Conservation (phyloP, 495 filamentous ascomycete genomes). For the Talaromyces liani region DNA sequence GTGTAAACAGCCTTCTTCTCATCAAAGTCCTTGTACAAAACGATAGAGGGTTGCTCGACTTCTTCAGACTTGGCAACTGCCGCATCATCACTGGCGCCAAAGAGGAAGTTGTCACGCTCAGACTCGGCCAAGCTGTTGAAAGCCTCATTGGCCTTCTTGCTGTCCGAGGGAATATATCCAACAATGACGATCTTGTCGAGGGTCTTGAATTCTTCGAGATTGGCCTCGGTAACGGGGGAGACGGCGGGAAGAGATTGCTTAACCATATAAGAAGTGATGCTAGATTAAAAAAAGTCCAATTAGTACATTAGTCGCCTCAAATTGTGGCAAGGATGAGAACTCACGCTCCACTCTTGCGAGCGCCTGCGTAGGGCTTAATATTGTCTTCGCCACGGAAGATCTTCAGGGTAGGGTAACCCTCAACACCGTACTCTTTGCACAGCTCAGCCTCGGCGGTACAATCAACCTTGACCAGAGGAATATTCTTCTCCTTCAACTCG, state of each 20-base stretch:
- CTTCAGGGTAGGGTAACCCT: conserved; percentile 97
- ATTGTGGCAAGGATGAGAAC: conserved; percentile 21
- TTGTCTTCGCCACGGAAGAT: conserved; percentile 93
- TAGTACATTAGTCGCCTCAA: not conserved
- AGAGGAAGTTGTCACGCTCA: conserved; percentile 85
- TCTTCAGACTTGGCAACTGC: conserved; percentile 82
- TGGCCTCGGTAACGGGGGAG: conserved; percentile 68
- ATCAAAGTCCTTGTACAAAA: conserved; percentile 97
- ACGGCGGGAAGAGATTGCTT: conserved; percentile 97
- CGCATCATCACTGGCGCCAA: conserved; percentile 77
- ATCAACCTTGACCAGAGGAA: conserved; percentile 88
- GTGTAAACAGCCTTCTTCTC: conserved; percentile 85
- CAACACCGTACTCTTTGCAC: conserved; percentile 81
- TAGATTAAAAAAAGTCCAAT: conserved; percentile 19
- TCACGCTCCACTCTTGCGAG: conserved; percentile 84
- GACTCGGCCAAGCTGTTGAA: conserved; percentile 75
- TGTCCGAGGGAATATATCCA: conserved; percentile 75
- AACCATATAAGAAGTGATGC: conserved; percentile 97
- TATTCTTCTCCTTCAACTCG: conserved; percentile 89
- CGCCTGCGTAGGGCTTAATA: conserved; percentile 74
- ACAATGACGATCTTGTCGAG: conserved; percentile 94
- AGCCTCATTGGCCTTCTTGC: conserved; percentile 76
- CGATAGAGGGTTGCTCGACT: conserved; percentile 76
- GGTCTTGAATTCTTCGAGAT: conserved; percentile 91
- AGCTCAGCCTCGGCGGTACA: conserved; percentile 92